These are phyloP conservation scores for Sphaerulina vaccinii DNA, from an alignment of 2,329 filamentous ascomycete species.

Conservation along the genomic window DNA sequence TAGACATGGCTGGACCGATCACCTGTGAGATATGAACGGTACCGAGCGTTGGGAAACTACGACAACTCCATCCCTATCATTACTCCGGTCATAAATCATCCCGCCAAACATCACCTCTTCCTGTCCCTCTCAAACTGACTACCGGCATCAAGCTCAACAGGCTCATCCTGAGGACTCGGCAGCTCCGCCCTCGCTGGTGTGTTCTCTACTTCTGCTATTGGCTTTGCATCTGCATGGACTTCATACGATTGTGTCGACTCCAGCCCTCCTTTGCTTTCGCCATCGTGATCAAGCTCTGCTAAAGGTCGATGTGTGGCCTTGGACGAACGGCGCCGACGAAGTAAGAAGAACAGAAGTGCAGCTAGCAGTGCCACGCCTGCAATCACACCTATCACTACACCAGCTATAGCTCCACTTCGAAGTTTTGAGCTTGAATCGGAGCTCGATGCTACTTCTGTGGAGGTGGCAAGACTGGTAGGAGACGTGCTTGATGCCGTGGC, in stretches of 20 bases:
- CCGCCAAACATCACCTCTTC: not conserved
- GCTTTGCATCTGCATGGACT: not conserved
- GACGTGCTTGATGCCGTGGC: not conserved
- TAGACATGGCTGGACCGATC: too few species aligned
- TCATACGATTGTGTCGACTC: not conserved
- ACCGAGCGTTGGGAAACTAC: too few species aligned
- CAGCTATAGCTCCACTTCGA: slow-evolving; percentile 11
- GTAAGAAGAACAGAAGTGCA: slow-evolving; percentile 8
- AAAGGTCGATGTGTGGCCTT: not conserved
- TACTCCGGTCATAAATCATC: not conserved
- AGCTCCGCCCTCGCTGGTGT: not conserved
- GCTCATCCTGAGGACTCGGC: not conserved
- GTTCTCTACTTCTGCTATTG: not conserved
- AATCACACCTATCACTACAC: slow-evolving; percentile 10
- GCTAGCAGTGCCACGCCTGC: slow-evolving; percentile 6
- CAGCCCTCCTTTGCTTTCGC: not conserved
- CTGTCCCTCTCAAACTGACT: not conserved
- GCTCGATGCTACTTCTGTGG: not conserved
- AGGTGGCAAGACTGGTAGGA: not conserved
- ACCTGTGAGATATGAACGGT: too few species aligned
- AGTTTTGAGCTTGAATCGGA: not conserved
- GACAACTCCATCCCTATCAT: not conserved
- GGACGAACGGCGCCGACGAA: not conserved
- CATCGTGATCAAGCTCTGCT: not conserved
- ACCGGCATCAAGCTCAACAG: not conserved